Conservation (phyloP, 2,329 filamentous ascomycete genomes). For the Xylaria sp. region DNA sequence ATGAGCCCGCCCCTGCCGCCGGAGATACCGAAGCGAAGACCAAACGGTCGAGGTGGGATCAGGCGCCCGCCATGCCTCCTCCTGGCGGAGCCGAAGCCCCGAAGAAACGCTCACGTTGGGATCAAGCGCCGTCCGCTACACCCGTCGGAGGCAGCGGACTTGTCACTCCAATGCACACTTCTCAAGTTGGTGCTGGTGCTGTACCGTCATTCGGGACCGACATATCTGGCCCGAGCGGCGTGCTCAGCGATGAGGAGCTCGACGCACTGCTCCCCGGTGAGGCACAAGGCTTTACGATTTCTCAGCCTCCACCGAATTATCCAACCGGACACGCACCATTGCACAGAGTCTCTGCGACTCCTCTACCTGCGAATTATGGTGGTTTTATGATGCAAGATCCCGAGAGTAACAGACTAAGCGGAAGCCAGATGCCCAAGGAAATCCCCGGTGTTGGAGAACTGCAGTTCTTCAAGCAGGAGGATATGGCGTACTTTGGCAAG, state of each 20-base stretch:
- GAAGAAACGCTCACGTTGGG: conserved; percentile 89
- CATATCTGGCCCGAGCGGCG: conserved; percentile 79
- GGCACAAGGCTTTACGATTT: conserved; percentile 89
- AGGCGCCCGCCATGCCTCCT: conserved; percentile 70
- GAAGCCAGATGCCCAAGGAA: conserved; percentile 92
- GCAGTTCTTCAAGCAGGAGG: conserved; percentile 98
- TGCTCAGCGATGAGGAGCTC: conserved; percentile 92
- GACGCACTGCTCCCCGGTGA: conserved; percentile 90
- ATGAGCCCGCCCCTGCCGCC: conserved; percentile 60
- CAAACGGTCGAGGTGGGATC: conserved; percentile 89
- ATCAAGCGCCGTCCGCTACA: conserved; percentile 85
- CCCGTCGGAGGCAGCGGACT: conserved; percentile 79
- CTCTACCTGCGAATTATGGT: conserved; percentile 71
- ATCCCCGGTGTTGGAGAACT: conserved; percentile 96
- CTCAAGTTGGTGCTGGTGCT: conserved; percentile 64
- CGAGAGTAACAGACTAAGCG: conserved; percentile 82
- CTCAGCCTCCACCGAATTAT: conserved; percentile 92
- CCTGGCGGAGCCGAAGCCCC: conserved; percentile 67
- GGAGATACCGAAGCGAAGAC: conserved; percentile 68
- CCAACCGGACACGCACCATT: conserved; percentile 82
- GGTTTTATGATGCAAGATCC: conserved; percentile 99
- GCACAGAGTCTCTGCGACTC: conserved; percentile 78
- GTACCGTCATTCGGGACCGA: conserved; percentile 82
- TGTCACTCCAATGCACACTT: conserved; percentile 80
- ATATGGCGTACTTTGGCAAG: conserved; percentile 99